phyloP scores from a whole-genome alignment of 1,284 basidiomycete genomes.

The Macrocystidia cucumis region DNA sequence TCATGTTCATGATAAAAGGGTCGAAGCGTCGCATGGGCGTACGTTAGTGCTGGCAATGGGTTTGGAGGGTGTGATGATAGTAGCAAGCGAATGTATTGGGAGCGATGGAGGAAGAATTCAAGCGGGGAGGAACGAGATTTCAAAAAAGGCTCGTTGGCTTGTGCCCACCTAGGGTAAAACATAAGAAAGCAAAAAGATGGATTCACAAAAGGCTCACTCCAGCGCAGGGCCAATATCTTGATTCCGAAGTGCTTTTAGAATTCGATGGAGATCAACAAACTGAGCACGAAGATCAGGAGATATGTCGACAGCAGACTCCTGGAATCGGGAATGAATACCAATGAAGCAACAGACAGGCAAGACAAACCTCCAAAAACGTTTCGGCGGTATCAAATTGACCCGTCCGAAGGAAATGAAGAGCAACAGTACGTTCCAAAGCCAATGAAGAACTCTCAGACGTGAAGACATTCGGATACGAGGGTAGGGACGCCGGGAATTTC shows the following conservation, averaged over 20 bases:
- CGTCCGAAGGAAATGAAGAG: slow-evolving; percentile 71
- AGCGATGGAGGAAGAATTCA: slow-evolving; percentile 83
- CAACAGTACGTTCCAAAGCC: slow-evolving; percentile 69
- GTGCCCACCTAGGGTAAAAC: slow-evolving; percentile 60
- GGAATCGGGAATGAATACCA: slow-evolving; percentile 7
- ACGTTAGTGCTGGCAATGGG: slow-evolving; percentile 56
- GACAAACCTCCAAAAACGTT: slow-evolving; percentile 59
- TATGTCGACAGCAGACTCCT: slow-evolving; percentile 71
- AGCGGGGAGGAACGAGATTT: slow-evolving; percentile 65
- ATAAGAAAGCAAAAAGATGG: slow-evolving; percentile 6
- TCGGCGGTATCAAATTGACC: slow-evolving; percentile 73
- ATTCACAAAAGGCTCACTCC: slow-evolving; percentile 35
- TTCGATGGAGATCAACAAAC: slow-evolving; percentile 68
- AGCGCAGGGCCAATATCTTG: slow-evolving; percentile 72
- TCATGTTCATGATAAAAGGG: slow-evolving; percentile 62
- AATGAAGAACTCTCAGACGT: slow-evolving; percentile 45
- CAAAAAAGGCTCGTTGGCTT: slow-evolving; percentile 58
- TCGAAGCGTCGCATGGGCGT: slow-evolving; percentile 64
- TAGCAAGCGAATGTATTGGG: slow-evolving; percentile 73
- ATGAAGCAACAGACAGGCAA: slow-evolving; percentile 3
- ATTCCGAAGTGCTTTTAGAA: slow-evolving; percentile 60
- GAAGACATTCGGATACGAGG: slow-evolving; percentile 67
- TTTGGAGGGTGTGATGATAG: slow-evolving; percentile 49
- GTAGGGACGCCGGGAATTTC: slow-evolving; percentile 66
- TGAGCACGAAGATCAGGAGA: slow-evolving; percentile 46